Evolutionary conservation across 257 asterid species (phyloP), one percentile per base, ranked within the genome.

Genomic region (Buddleja alternifolia): DNA sequence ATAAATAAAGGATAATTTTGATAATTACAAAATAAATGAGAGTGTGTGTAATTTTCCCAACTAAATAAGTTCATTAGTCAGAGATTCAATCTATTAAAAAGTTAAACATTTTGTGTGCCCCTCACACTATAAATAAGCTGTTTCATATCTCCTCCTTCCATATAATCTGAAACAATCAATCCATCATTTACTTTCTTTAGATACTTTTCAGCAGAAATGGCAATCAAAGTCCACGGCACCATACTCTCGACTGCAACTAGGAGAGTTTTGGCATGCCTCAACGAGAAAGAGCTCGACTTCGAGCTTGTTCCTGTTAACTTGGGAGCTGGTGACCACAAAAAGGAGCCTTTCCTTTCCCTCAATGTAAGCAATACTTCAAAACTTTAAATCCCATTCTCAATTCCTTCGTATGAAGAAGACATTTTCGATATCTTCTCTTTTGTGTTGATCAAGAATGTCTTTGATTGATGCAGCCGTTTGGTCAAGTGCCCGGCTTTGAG

Each of bases 191-290:
- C 20, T 21, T 21, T 23, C 41, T 23, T 55, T 16, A 24, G 39
- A 29, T 5, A 29, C 34, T 29, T 29, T 2, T 29, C 34, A 29
- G 5, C 5, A 29, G 34, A 37, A 44, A 84, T 84, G 90, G 79
- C 80, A n/a, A 75, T 87, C 60, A 81, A 83, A 71, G 84, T 87
- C 40, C 80, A 85, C 50, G 95, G 88, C 34, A 52, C 7, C 47
- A 0, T 52, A 19, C 0, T 77, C 46, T 81, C 91, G 1, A 69
- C 85, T 4, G 81, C 85, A 15, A 36, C 75, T 2, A 47, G 24
- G 70, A 72, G 89, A 36, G 92, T 85, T 8, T 29, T 68, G 4
- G 81, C 78, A 19, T 59, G 78, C 73, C 82, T 87, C 4, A 1
- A 44, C n/a, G 92, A 87, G 69, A 87, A 83, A 44, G 84, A 61